Conservation (phyloP, 352 stramenopile genomes). For the Pythium aphanidermatum region DNA sequence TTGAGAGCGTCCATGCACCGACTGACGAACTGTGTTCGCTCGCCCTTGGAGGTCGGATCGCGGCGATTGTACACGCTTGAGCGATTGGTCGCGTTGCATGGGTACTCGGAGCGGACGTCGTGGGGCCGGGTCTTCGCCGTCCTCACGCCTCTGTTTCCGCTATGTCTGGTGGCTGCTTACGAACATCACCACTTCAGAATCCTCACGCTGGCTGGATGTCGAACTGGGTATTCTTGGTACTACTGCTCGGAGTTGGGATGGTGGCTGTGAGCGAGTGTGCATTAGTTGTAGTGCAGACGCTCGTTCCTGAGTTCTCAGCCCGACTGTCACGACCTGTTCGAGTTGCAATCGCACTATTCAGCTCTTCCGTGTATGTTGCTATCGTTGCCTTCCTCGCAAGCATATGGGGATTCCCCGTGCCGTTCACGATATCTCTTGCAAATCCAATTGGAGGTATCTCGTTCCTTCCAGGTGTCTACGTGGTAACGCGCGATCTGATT, state of each 20-base stretch:
- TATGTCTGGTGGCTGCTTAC: too few species aligned
- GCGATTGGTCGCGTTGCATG: too few species aligned
- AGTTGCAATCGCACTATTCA: neutral
- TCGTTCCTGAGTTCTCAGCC: neutral
- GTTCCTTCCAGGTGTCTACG: neutral
- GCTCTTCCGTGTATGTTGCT: neutral
- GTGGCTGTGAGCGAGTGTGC: neutral
- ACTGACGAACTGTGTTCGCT: too few species aligned
- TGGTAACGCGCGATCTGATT: neutral
- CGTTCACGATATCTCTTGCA: neutral
- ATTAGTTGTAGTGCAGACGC: neutral
- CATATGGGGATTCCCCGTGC: neutral
- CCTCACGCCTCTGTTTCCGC: too few species aligned
- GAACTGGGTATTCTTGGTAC: constrained; percentile 3
- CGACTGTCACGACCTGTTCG: neutral
- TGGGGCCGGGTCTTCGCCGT: too few species aligned
- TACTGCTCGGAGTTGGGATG: neutral
- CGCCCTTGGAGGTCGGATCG: too few species aligned
- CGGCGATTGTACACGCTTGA: too few species aligned
- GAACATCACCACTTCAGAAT: neutral
- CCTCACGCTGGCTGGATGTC: neutral
- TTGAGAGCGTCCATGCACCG: too few species aligned
- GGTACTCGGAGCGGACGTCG: too few species aligned
- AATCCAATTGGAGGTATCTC: neutral
- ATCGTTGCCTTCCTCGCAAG: neutral